Evolutionary conservation across 805 yeast species (phyloP).

Genomic region (Saccharomycopsis selenospora): DNA sequence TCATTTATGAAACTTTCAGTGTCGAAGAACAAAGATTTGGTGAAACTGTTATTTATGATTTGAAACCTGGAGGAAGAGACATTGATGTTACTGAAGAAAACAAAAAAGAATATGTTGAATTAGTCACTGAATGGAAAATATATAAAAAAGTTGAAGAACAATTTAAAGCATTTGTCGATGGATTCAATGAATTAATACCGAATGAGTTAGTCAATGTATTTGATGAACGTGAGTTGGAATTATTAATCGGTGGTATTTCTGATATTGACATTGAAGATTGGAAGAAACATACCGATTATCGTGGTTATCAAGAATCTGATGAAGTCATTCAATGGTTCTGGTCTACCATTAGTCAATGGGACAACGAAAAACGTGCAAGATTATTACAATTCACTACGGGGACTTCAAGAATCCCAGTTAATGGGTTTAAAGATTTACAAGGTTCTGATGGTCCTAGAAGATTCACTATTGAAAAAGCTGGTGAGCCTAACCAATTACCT

Average conservation of each 20-base stretch:
- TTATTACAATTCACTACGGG: slow-evolving; percentile 96
- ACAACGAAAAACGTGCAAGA: slow-evolving; percentile 92
- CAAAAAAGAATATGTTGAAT: slow-evolving; percentile 91
- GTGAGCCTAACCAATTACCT: slow-evolving; percentile 86
- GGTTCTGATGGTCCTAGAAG: slow-evolving; percentile 99
- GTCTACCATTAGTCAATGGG: slow-evolving; percentile 91
- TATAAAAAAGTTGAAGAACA: slow-evolving; percentile 90
- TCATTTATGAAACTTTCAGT: slow-evolving; percentile 82
- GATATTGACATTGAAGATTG: slow-evolving; percentile 98
- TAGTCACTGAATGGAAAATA: slow-evolving; percentile 94
- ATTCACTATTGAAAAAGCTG: slow-evolving; percentile 97
- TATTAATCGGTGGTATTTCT: slow-evolving; percentile 95
- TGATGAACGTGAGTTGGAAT: slow-evolving; percentile 94
- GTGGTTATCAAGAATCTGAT: slow-evolving; percentile 95
- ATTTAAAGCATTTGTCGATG: slow-evolving; percentile 92
- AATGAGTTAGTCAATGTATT: slow-evolving; percentile 94
- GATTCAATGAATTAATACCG: slow-evolving; percentile 95
- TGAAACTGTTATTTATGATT: slow-evolving; percentile 78
- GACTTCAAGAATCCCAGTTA: slow-evolving; percentile 97
- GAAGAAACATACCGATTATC: slow-evolving; percentile 97
- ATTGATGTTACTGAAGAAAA: slow-evolving; percentile 92
- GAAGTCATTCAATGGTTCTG: slow-evolving; percentile 99
- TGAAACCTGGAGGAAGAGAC: slow-evolving; percentile 81
- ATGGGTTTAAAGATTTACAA: slow-evolving; percentile 97
- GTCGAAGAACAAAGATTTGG: slow-evolving; percentile 93